phyloP scores from a whole-genome alignment of 805 yeast species.

The Pichia scutulata region DNA sequence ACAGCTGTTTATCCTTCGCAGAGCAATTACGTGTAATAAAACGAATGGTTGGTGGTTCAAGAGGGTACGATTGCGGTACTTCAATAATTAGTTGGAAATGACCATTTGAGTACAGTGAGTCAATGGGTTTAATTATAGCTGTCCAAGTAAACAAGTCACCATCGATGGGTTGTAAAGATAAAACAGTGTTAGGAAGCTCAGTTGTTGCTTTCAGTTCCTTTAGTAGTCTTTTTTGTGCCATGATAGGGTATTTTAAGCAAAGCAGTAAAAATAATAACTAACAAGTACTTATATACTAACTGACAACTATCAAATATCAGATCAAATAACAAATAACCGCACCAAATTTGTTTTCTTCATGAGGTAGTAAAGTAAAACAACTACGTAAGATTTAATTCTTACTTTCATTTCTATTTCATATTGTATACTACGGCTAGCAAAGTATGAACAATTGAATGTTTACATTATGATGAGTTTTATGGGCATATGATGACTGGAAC shows the following conservation, averaged over 20 bases:
- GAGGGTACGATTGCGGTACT: constrained; percentile 46
- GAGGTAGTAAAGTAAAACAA: no score
- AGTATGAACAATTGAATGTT: background rate
- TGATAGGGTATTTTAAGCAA: background rate
- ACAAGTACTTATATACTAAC: no score
- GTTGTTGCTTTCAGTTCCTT: constrained; percentile 27
- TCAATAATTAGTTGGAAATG: constrained; percentile 42
- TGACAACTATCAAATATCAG: no score
- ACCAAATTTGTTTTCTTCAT: no score
- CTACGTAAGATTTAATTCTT: no score
- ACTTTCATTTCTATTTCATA: no score
- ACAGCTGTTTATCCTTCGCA: background rate
- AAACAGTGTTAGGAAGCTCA: constrained; percentile 18
- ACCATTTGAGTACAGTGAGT: constrained; percentile 46
- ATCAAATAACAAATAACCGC: no score
- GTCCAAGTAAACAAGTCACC: constrained; percentile 33
- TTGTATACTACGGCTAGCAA: no score
- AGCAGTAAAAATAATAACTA: no score
- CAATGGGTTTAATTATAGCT: constrained; percentile 43
- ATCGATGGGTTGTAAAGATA: background rate
- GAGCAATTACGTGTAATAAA: constrained; percentile 26
- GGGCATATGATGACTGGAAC: background rate
- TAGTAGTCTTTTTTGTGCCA: constrained; percentile 27
- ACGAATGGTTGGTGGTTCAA: constrained; percentile 46
- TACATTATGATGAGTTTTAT: background rate